phyloP scores from a whole-genome alignment of 306 rosid genomes.

The Sophora flavescens region DNA sequence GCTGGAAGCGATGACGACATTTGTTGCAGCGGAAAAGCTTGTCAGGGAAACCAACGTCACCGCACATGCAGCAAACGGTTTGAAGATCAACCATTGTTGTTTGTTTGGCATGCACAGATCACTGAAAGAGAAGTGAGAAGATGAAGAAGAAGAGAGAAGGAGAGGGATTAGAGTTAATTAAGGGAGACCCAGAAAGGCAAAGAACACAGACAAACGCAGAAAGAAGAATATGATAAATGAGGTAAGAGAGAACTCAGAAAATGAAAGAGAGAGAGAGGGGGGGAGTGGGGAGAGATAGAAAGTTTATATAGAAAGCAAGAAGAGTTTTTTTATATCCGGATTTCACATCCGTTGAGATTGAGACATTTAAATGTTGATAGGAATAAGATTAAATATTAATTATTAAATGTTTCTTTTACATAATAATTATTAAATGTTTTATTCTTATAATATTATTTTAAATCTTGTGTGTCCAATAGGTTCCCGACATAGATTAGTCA shows the following conservation, averaged over 20 bases:
- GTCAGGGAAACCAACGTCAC: slow-evolving; percentile 95
- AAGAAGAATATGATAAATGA: slow-evolving; percentile 21
- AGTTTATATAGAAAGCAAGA: slow-evolving; percentile 48
- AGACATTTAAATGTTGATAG: too few relatives aligned
- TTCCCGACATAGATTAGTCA: too few relatives aligned
- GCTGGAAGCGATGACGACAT: slow-evolving; percentile 90
- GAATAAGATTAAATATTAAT: too few relatives aligned
- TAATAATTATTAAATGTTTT: too few relatives aligned
- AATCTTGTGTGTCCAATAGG: too few relatives aligned
- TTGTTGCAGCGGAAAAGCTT: slow-evolving; percentile 96
- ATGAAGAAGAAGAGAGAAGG: slow-evolving; percentile 1
- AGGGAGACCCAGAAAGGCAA: slow-evolving; percentile 10
- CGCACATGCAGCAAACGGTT: slow-evolving; percentile 97
- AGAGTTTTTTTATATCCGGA: neutral
- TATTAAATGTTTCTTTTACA: too few relatives aligned
- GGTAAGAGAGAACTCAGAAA: slow-evolving; percentile 24
- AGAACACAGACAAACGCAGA: neutral
- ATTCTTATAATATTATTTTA: too few relatives aligned
- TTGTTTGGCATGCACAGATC: neutral
- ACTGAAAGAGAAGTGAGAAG: neutral
- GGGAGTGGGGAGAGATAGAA: slow-evolving; percentile 5
- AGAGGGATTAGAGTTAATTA: neutral
- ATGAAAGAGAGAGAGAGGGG: neutral
- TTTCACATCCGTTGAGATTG: too few relatives aligned
- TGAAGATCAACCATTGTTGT: slow-evolving; percentile 81